Evolutionary conservation across 768 basidiomycete species (phyloP), one percentile per base, ranked within the genome.

Genomic region (Amanita polypyramis): DNA sequence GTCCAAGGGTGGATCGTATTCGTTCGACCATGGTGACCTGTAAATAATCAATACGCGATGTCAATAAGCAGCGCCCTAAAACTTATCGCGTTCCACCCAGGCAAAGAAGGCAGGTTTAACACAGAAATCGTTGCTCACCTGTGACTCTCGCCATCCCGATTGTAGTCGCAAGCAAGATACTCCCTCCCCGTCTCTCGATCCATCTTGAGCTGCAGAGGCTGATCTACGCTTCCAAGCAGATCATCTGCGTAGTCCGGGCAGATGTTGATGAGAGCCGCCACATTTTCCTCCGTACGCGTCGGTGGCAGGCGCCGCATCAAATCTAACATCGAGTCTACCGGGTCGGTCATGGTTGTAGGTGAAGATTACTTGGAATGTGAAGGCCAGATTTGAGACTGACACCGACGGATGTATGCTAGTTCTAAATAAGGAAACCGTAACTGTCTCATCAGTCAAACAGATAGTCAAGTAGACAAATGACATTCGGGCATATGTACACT

Each of bases 1-100:
- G 15, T 93, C 84, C 38, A 92, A 64, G 1, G 85, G 85, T 19
- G 93, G 89, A 53, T 92, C 84, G 60, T 98, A 99, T 60, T 88
- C 84, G 62, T 98, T 99, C 19, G 94, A 93, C 94, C 95, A 98
- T 6, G 96, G 96, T 2, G 96, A 99, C 58, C 95, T 99, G 50
- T 2, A 37, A n/a, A 42, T n/a, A 51, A 7, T 27, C n/a, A 34
- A 37, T 43, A 29, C 39, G 38, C n/a, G 10, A 35, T 14, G 15
- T 36, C 19, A 51, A 12, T 27, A 27, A 27, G 7, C 29, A 55
- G 10, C 37, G 27, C 44, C 57, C 52, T 40, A 43, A 33, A n/a
- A 39, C 14, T 43, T 50, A 38, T 30, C 17, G 42, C 32, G 39
- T 35, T 17, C 19, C 14, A 45, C 12, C 44, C 11, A n/a, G 19